Percentiles rank a stretch among this genome's conserved stretches.
phyloP scores from a whole-genome alignment of 148 eudicot species.

The Chenopodium formosanum region DNA sequence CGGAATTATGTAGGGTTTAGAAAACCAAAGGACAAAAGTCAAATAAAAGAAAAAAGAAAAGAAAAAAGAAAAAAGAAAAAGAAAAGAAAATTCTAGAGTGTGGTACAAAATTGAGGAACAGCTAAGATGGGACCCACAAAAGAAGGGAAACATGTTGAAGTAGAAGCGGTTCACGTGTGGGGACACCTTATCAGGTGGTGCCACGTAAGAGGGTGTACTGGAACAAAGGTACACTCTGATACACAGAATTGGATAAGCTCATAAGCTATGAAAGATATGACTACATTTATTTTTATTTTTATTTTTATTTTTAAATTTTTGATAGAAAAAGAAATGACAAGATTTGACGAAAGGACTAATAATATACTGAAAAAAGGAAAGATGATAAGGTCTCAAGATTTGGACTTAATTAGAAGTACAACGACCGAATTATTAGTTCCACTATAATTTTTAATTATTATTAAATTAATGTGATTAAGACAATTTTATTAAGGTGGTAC shows the following conservation, averaged over 20 bases:
- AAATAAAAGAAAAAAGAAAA: not conserved
- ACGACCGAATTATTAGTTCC: not conserved
- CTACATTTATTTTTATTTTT: too few species aligned
- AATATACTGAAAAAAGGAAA: not conserved
- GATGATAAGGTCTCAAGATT: not conserved
- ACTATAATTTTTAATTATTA: not conserved
- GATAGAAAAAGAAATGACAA: not conserved
- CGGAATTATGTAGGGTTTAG: slow-evolving; percentile 10
- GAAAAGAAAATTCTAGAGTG: not conserved
- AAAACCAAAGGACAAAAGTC: slow-evolving; percentile 1
- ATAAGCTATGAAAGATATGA: too few species aligned
- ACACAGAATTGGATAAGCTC: not conserved
- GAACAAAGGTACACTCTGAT: not conserved
- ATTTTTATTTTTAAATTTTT: too few species aligned
- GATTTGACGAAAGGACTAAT: not conserved
- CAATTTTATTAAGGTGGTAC: not conserved
- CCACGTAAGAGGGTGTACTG: slow-evolving; percentile 15
- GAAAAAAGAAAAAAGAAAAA: not conserved
- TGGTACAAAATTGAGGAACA: not conserved
- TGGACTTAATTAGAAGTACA: not conserved
- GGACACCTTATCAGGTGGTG: not conserved
- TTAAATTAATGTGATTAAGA: not conserved
- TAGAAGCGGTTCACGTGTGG: not conserved
- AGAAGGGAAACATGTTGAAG: not conserved
- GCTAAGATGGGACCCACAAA: not conserved